These are phyloP conservation scores for Tetrahymena borealis DNA, from an alignment of 73 alveolate genomes.

Conservation along the genomic window DNA sequence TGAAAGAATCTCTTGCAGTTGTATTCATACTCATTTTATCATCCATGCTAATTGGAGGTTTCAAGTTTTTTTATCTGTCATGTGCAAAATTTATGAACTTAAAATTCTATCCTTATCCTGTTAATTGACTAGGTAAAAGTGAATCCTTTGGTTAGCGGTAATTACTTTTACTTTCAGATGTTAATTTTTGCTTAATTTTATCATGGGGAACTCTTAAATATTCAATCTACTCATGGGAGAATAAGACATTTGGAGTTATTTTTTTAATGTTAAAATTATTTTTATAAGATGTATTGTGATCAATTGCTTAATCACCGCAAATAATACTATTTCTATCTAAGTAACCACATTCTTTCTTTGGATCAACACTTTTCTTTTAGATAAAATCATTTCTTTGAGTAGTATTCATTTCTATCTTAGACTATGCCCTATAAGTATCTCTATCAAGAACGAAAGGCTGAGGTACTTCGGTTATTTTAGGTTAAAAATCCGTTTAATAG, in stretches of 20 bases:
- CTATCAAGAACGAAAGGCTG: not conserved
- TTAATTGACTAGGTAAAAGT: not conserved
- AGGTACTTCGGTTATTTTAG: not conserved
- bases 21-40: not conserved
- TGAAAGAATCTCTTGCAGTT: not conserved
- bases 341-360: not conserved
- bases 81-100: not conserved
- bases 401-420: not conserved
- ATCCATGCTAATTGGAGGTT: not conserved
- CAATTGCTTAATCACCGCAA: not conserved
- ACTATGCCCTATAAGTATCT: not conserved
- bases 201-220: not conserved
- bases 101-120: not conserved
- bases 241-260: not conserved
- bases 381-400: not conserved
- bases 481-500: not conserved
- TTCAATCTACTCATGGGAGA: not conserved
- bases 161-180: not conserved
- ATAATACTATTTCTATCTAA: not conserved
- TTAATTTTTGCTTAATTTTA: not conserved
- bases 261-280: not conserved
- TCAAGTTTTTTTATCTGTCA: not conserved
- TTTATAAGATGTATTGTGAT: not conserved
- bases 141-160: not conserved
- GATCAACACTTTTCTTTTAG: not conserved